Base-by-base conservation (phyloP, 139 green algal species). In the Nannochloris sp. region DNA sequence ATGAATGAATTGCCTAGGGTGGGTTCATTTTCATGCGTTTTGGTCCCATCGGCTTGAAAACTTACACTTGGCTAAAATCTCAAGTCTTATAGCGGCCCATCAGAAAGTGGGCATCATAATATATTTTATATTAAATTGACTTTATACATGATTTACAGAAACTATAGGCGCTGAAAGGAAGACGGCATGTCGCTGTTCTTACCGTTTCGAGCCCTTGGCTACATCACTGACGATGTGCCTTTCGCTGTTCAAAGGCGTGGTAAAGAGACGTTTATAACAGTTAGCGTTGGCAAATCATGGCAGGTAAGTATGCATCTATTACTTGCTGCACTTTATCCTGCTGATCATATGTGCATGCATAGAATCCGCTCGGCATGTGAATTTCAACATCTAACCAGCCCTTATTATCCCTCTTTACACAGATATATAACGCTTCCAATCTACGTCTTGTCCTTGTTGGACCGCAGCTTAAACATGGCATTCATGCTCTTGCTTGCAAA, bases 271-370 rank as follows among this genome's bases (percentile, higher is more conserved):
- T 95, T 78, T 53, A 86, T 95, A 7, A 92, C 85, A 2, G 83
- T 95, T 46, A 95, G 87, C 59, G 87, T 95, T 2, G 92, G 92
- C 14, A 89, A 89, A 27, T 80, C 88, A 39, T 97, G 92, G 92
- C 92, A 97, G 84, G 91, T 94, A 30, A 33, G 75, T 9, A 53
- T 24, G 51, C 13, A 60, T 12, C 13, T 13, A n/a, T n/a, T n/a
- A n/a, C n/a, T n/a, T 53, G n/a, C n/a, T 19, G 42, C 42, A 53
- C n/a, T 53, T 53, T 19, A 53, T 24, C 19, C 19, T 24, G 19
- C 19, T 53, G 42, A n/a, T 24, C n/a, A 53, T 53, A 53, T 53
- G 19, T 19, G 37, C 1, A 38, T 67, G 61, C 61, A 55, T 51
- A 25, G 19, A 19, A 19, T 24, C n/a, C 2, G 39, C 10, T 23